Evolutionary conservation across 495 filamentous ascomycete species (phyloP).

Genomic region (Oleoguttula mirabilis): DNA sequence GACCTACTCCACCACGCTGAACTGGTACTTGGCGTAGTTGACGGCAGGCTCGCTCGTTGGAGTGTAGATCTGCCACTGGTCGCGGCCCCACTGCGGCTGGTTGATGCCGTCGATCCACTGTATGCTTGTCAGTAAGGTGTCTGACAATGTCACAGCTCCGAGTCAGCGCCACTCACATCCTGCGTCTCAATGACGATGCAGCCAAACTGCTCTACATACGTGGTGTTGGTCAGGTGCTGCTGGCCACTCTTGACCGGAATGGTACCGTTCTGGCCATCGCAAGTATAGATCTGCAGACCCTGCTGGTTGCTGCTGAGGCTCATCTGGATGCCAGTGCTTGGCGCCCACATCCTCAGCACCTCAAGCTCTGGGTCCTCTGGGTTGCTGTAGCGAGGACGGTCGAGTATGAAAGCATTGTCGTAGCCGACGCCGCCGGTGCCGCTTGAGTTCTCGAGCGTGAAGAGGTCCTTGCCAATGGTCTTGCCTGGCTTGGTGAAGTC

Average conservation of each 20-base stretch:
- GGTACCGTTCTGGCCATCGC: slow-evolving; percentile 58
- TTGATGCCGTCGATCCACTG: slow-evolving; percentile 72
- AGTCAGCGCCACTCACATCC: slow-evolving; percentile 30
- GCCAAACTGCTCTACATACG: slow-evolving; percentile 48
- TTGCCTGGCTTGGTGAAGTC: slow-evolving; percentile 59
- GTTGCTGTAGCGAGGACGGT: slow-evolving; percentile 47
- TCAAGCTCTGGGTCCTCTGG: slow-evolving; percentile 44
- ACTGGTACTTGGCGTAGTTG: slow-evolving; percentile 22
- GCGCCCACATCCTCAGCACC: slow-evolving; percentile 46
- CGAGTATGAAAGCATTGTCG: slow-evolving; percentile 60
- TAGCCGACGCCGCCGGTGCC: slow-evolving; percentile 50
- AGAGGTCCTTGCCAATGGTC: slow-evolving; percentile 53
- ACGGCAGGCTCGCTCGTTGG: slow-evolving; percentile 15
- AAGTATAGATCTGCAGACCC: slow-evolving; percentile 67
- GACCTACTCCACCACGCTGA: slow-evolving; percentile 6
- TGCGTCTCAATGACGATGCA: slow-evolving; percentile 56
- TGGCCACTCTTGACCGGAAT: slow-evolving; percentile 43
- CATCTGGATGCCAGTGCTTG: slow-evolving; percentile 53
- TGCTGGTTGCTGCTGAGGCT: slow-evolving; percentile 65
- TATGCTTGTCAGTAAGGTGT: neutral
- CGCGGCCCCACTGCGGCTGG: slow-evolving; percentile 58
- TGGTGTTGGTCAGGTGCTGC: slow-evolving; percentile 30
- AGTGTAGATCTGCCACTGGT: slow-evolving; percentile 19
- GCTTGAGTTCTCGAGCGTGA: slow-evolving; percentile 36
- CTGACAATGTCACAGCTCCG: no score